These are phyloP conservation scores for Phytophthora syringae DNA, from an alignment of 352 stramenopile genomes.

Conservation along the genomic window DNA sequence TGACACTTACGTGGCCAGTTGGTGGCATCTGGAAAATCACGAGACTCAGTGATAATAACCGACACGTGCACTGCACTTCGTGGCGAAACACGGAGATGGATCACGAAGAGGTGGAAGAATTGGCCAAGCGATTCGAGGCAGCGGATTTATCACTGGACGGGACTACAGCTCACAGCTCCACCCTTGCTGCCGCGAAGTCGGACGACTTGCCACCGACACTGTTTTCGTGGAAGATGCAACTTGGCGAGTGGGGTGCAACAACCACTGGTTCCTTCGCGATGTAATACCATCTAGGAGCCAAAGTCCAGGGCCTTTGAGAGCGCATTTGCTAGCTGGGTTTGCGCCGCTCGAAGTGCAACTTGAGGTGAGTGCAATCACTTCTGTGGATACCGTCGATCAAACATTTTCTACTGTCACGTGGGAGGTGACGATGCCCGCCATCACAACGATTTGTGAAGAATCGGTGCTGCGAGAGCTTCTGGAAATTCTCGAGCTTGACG, in stretches of 20 bases:
- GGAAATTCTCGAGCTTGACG: constrained; percentile 48
- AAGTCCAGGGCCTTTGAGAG: constrained; percentile 28
- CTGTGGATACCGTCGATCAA: constrained; percentile 53
- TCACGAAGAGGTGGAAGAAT: constrained; percentile 38
- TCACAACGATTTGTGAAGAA: constrained; percentile 54
- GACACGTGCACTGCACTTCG: constrained; percentile 43
- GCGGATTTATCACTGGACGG: constrained; percentile 3
- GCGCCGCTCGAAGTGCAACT: constrained; percentile 43
- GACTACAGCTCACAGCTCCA: constrained; percentile 15
- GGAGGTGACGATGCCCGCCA: constrained; percentile 44
- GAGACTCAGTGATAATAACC: constrained; percentile 33
- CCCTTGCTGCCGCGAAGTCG: constrained; percentile 12
- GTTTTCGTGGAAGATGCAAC: constrained; percentile 69
- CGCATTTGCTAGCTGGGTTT: constrained; percentile 43
- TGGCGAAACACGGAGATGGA: constrained; percentile 61
- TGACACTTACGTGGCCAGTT: constrained; percentile 58
- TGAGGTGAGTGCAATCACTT: constrained; percentile 44
- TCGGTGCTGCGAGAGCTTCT: constrained; percentile 48
- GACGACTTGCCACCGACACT: constrained; percentile 30
- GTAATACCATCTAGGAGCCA: constrained; percentile 34
- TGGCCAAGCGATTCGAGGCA: constrained; percentile 41
- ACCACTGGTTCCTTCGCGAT: constrained; percentile 62
- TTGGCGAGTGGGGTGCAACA: constrained; percentile 46
- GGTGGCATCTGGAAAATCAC: constrained; percentile 65
- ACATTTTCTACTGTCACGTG: constrained; percentile 55